Conservation (phyloP, 2,329 filamentous ascomycete species). For the Cephalotrichum gorgonifer region DNA sequence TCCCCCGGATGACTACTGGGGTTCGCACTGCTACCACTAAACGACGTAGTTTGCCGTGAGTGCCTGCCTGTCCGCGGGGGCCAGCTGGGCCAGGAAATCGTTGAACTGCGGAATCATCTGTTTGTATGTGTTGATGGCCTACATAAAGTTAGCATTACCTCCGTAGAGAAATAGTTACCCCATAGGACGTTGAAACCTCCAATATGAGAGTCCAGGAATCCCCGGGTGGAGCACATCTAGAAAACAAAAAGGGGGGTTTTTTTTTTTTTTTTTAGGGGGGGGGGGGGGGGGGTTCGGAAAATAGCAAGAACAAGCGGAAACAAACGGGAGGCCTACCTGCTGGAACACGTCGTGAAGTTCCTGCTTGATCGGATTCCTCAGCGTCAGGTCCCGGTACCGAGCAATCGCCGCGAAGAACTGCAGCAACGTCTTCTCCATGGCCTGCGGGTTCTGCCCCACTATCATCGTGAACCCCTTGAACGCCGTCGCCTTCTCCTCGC, state of each 20-base stretch:
- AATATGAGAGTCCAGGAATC: too few species aligned
- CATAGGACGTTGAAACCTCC: too few species aligned
- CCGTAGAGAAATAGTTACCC: too few species aligned
- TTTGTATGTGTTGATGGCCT: slow-evolving; percentile 46
- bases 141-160: slow-evolving; percentile 5
- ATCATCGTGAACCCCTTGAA: slow-evolving; percentile 83
- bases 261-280: too few species aligned
- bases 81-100: slow-evolving; percentile 41
- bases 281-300: slow-evolving; percentile 6
- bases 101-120: slow-evolving; percentile 50
- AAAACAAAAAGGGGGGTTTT: slow-evolving; percentile 9
- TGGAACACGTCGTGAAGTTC: slow-evolving; percentile 65
- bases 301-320: neutral
- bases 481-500: slow-evolving; percentile 89
- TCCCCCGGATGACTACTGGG: neutral
- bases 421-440: slow-evolving; percentile 77
- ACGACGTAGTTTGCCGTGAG: slow-evolving; percentile 38
- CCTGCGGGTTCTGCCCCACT: slow-evolving; percentile 77
- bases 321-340: slow-evolving; percentile 44
- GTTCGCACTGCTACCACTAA: slow-evolving; percentile 10
- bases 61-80: slow-evolving; percentile 36
- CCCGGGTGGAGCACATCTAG: too few species aligned
- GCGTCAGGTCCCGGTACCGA: slow-evolving; percentile 56
- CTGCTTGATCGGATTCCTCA: slow-evolving; percentile 49
- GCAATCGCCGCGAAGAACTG: slow-evolving; percentile 81